phyloP scores from a whole-genome alignment of 2,329 filamentous ascomycete species.

The Emergomyces africanus region DNA sequence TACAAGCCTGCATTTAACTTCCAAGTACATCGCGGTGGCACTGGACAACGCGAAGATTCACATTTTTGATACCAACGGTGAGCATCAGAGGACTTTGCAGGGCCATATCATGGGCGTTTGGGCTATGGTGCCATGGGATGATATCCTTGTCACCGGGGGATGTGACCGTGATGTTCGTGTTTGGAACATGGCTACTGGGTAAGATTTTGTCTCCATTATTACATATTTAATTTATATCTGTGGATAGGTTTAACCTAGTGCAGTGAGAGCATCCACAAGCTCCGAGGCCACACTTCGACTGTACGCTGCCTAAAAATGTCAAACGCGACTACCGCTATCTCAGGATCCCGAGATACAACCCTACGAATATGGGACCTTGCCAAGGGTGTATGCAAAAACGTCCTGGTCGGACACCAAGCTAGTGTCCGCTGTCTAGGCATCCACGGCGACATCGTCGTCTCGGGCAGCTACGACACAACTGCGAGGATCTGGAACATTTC shows the following conservation, averaged over 20 bases:
- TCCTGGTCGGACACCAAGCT: slow-evolving; percentile 97
- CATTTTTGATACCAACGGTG: slow-evolving; percentile 86
- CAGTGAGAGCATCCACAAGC: slow-evolving; percentile 63
- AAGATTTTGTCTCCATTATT: slow-evolving; percentile 17
- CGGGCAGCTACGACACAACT: slow-evolving; percentile 93
- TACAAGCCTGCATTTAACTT: slow-evolving; percentile 83
- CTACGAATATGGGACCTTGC: slow-evolving; percentile 96
- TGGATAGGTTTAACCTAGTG: not conserved
- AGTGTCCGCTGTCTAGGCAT: slow-evolving; percentile 97
- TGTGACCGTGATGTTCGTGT: slow-evolving; percentile 95
- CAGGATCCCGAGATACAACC: slow-evolving; percentile 88
- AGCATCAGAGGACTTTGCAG: slow-evolving; percentile 75
- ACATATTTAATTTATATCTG: slow-evolving; percentile 4
- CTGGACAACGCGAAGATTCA: slow-evolving; percentile 98
- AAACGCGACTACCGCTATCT: slow-evolving; percentile 85
- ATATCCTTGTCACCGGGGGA: slow-evolving; percentile 86
- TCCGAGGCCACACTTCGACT: slow-evolving; percentile 91
- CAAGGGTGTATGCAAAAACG: slow-evolving; percentile 78
- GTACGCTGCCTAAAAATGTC: slow-evolving; percentile 98
- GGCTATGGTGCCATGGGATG: slow-evolving; percentile 98
- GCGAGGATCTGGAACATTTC: slow-evolving; percentile 97
- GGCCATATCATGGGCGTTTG: slow-evolving; percentile 99
- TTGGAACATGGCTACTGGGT: slow-evolving; percentile 93
- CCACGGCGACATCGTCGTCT: slow-evolving; percentile 93
- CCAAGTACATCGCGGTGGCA: slow-evolving; percentile 94